These are phyloP conservation scores for Fusarium armeniacum DNA, from an alignment of 2,329 filamentous ascomycete species.

Conservation along the genomic window DNA sequence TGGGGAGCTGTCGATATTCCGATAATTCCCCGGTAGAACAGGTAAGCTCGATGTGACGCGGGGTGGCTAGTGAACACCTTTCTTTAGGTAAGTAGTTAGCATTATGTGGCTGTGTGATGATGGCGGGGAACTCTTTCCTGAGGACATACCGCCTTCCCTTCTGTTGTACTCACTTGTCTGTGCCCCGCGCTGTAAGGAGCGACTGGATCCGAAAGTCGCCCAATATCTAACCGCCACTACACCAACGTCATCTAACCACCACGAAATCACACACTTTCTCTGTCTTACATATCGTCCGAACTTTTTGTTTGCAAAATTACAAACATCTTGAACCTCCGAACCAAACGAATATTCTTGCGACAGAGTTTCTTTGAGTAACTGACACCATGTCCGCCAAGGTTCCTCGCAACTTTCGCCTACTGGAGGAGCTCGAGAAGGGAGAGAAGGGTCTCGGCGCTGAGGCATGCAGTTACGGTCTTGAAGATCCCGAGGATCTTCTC, in stretches of 20 bases:
- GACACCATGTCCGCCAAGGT: constrained; percentile 69
- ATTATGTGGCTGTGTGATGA: constrained; percentile 22
- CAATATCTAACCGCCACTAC: constrained; percentile 40
- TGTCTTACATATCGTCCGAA: constrained; percentile 14
- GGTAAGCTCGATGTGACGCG: constrained; percentile 24
- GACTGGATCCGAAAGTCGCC: constrained; percentile 35
- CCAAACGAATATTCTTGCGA: not conserved
- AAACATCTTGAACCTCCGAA: not conserved
- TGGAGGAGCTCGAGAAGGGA: constrained; percentile 98
- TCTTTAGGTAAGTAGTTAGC: not conserved
- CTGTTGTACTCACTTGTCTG: constrained; percentile 9
- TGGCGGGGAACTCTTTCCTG: constrained; percentile 31
- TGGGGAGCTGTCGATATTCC: constrained; percentile 30
- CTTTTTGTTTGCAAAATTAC: not conserved
- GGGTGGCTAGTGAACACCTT: constrained; percentile 27
- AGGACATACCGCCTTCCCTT: constrained; percentile 35
- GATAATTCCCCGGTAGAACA: constrained; percentile 36
- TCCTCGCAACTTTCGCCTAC: constrained; percentile 93
- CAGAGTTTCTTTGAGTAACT: constrained; percentile 8
- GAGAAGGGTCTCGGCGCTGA: constrained; percentile 98
- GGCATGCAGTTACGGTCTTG: constrained; percentile 96
- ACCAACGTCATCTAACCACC: constrained; percentile 34
- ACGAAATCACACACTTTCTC: constrained; percentile 13
- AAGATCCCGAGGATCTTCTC: constrained; percentile 92
- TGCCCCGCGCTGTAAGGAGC: constrained; percentile 39